Evolutionary conservation across 495 filamentous ascomycete species (phyloP), one percentile per base, ranked within the genome.

Genomic region (Hyaloscypha bicolor): DNA sequence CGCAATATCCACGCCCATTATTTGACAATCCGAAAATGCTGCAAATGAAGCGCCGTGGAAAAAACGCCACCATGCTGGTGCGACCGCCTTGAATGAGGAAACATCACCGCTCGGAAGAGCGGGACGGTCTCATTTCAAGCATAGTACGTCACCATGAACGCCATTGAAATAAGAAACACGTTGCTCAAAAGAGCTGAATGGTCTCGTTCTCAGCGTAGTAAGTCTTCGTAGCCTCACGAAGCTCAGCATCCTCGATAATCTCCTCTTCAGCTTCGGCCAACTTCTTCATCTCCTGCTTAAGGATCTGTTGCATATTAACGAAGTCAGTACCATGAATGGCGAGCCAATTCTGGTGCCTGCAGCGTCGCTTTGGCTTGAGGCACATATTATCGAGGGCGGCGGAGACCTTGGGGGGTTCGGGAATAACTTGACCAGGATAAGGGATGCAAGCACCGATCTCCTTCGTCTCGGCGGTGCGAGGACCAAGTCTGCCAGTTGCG

Each of bases 241-340:
- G 60, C 66, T 72, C 70, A 9, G 70, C 70, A 55, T 64, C 63
- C 32, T 69, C 66, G 56, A 72, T 69, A 30, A 72, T 66, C 35
- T 66, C 66, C 12, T 56, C 14, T 21, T 61, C 52, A 21, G 45
- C 31, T 8, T 32, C 35, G 21, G 9, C 37, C 21, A 72, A 56
- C 59, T 56, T 67, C 14, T 45, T 32, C n/a, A 61, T 42, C n/a
- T 68, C 51, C 31, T 63, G 25, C 21, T 55, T 63, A 6, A 62
- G 31, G 22, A 45, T 48, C 19, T 66, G 51, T 9, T 39, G 52
- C 30, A 48, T 51, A 22, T 60, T 29, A 0, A 39, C 30, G 33
- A 52, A 66, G 32, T 67, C 60, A 2, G 51, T n/a, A 9, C 21
- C 32, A 37, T 69, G 63, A 21, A 69, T 58, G 9, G 62, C 57